Base-by-base conservation (phyloP, 108 stramenopile species). In the Stephanodiscus minutulus region DNA sequence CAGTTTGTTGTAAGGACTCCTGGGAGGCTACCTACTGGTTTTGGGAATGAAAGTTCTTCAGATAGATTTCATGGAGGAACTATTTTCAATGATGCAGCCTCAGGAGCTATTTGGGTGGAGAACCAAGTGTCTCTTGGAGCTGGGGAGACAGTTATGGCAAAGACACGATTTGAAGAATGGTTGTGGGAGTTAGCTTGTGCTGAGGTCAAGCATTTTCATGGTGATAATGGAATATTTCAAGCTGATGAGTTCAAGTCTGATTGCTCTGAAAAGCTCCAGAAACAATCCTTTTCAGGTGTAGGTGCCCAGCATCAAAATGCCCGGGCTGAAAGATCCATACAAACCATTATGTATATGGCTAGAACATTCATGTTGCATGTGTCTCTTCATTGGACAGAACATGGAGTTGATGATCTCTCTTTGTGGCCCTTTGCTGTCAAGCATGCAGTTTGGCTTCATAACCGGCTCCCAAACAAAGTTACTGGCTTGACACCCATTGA, bases 221-320 rank as follows among this genome's bases (percentile, higher is more conserved):
- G 50, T n/a, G 85, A 83, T 55, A 66, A 81, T 39, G 69, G 69
- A 7, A 22, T 63, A 1, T 86, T 76, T 31, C 41, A 15, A 0
- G 52, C 79, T 0, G 47, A 47, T 0, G 66, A 36, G 48, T 68
- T 57, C 37, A 54, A 6, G 0, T 28, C 15, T 0, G 31, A 57
- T 7, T 50, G 77, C 28, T 17, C 13, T 4, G 35, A 27, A 0
- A 21, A 24, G 0, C 10, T 11, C 18, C 59, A 41, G 3, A 54
- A 53, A 0, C 83, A 84, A 48, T 21, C 33, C 0, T 79, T 83
- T 22, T 59, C 33, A 49, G 82, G 82, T 44, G 70, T 66, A 27
- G 77, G 77, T 3, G 77, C 79, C 2, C 47, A 83, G 4, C 77
- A 79, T 60, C 81, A 85, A 48, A 86, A 86, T 69, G 72, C 73